These are phyloP conservation scores for Hsuehochloa calcarea DNA, from an alignment of 176 grass and related monocot species.

Conservation along the genomic window DNA sequence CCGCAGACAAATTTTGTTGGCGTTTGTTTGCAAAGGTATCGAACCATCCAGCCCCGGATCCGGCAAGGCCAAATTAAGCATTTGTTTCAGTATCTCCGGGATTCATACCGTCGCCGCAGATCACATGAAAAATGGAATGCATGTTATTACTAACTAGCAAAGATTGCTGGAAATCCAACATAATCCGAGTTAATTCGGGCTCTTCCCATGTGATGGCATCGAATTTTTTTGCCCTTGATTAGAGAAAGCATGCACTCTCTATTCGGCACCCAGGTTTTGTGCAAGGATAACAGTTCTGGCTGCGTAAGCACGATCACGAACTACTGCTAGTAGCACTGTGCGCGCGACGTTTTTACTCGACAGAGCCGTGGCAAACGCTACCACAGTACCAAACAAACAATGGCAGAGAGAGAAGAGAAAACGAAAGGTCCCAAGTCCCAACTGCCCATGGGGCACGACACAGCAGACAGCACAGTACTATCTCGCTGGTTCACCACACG, in stretches of 20 bases:
- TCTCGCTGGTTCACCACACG: background rate
- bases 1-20: too few relatives aligned
- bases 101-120: background rate
- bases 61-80: too few relatives aligned
- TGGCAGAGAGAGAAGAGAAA: background rate
- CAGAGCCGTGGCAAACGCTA: slow-evolving; percentile 15
- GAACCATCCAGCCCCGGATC: too few relatives aligned
- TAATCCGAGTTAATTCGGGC: background rate
- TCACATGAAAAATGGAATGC: background rate
- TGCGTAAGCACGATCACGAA: background rate
- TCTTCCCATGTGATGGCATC: background rate
- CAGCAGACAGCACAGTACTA: background rate
- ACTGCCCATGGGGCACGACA: background rate
- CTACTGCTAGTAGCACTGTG: background rate
- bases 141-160: background rate
- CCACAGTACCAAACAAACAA: background rate
- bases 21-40: too few relatives aligned
- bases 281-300: background rate
- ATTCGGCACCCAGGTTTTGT: background rate
- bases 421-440: background rate
- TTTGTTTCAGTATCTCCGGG: background rate
- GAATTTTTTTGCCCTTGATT: background rate
- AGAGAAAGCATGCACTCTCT: too few relatives aligned
- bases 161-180: background rate
- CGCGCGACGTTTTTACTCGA: background rate